Conservation (phyloP, 345 rosid species). For the Gossypium stocksii region DNA sequence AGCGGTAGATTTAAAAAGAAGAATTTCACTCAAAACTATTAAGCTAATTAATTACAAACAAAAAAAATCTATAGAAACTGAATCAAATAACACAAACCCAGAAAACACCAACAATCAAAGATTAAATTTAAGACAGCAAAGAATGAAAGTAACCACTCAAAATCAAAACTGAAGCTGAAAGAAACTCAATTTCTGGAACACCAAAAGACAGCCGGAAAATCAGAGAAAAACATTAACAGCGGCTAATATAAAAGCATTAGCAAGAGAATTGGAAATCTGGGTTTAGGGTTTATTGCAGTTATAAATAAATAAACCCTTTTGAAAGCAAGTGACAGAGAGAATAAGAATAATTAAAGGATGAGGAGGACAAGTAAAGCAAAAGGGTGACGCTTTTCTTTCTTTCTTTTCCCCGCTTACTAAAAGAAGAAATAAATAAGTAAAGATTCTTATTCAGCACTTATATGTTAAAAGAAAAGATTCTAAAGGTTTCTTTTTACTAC, state of each 20-base stretch:
- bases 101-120: neutral
- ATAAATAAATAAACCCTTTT: neutral
- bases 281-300: neutral
- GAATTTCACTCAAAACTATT: neutral
- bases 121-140: neutral
- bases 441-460: too few species aligned
- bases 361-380: neutral
- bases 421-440: too few species aligned
- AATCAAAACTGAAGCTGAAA: constrained; percentile 18
- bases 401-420: constrained; percentile 3
- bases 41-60: neutral
- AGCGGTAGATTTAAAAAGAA: neutral
- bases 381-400: neutral
- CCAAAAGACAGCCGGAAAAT: neutral
- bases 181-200: neutral
- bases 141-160: neutral
- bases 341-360: constrained; percentile 1
- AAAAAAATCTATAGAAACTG: neutral
- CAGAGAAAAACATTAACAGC: neutral
- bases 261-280: constrained; percentile 12
- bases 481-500: too few species aligned
- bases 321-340: neutral
- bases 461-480: too few species aligned
- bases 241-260: neutral
- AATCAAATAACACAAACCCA: constrained; percentile 6